These are phyloP conservation scores for Talaromyces amestolkiae DNA, from an alignment of 2,329 filamentous ascomycete species.

Conservation along the genomic window DNA sequence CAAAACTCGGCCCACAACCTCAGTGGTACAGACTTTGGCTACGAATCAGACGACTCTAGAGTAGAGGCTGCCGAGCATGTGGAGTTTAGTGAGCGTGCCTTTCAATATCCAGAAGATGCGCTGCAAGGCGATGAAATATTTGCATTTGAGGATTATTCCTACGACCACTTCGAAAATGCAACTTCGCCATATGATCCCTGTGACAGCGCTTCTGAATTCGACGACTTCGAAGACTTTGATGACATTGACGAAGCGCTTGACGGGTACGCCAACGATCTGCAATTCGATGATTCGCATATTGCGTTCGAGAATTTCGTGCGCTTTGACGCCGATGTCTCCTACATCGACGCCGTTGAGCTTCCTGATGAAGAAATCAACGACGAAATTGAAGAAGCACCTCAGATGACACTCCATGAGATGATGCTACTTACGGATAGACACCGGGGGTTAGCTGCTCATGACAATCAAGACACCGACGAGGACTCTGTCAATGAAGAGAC, in stretches of 20 bases:
- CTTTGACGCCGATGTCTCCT: conserved; percentile 35
- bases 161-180: conserved; percentile 19
- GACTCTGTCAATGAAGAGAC: conserved; percentile 22
- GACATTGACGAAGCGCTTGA: conserved; percentile 27
- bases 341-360: conserved; percentile 31
- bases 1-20: conserved; percentile 10
- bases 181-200: conserved; percentile 12
- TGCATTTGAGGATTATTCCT: conserved; percentile 15
- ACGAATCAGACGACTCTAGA: conserved; percentile 36
- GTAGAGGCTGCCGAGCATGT: conserved; percentile 25
- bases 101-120: conserved; percentile 16
- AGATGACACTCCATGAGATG: conserved; percentile 43
- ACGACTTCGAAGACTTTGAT: conserved; percentile 25
- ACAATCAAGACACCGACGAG: conserved; percentile 2
- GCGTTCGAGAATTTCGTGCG: conserved; percentile 36
- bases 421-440: conserved; percentile 34
- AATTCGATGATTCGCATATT: conserved; percentile 39
- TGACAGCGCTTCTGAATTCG: conserved; percentile 12
- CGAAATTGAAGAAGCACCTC: conserved; percentile 18
- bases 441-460: not conserved
- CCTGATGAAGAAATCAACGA: conserved; percentile 28
- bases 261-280: conserved; percentile 30
- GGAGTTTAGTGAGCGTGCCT: conserved; percentile 16
- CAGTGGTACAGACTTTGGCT: conserved; percentile 37
- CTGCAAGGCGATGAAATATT: conserved; percentile 18